Conservation (phyloP, 164 flowering plant species). For the Piper longum region DNA sequence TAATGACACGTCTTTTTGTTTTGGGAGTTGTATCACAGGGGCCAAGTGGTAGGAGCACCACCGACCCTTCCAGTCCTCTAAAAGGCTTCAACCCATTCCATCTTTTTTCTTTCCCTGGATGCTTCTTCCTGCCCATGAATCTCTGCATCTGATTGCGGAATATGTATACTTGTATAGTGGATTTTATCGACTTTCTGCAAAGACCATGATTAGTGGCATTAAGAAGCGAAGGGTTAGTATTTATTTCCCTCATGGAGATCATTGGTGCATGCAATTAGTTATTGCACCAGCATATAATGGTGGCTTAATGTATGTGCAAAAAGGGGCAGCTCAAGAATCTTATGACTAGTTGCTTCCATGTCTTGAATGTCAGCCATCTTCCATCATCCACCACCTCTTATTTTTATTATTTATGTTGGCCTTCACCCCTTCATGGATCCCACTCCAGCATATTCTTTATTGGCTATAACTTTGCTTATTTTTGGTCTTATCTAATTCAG, state of each 20-base stretch:
- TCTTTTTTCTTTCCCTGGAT: conserved; percentile 2
- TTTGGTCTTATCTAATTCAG: too few relatives aligned
- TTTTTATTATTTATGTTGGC: background rate
- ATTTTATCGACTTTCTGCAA: conserved; percentile 11
- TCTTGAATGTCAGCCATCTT: conserved; percentile 1
- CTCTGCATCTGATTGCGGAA: conserved; percentile 3
- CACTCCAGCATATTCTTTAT: conserved; percentile 3
- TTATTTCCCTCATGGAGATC: background rate
- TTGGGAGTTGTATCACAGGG: too few relatives aligned
- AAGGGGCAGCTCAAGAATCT: background rate
- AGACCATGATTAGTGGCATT: conserved; percentile 10
- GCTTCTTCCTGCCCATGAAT: conserved; percentile 1
- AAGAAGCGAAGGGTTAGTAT: conserved; percentile 2
- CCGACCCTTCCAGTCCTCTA: conserved; percentile 4
- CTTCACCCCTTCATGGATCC: conserved; percentile 1
- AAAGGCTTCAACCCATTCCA: background rate
- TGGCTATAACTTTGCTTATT: background rate
- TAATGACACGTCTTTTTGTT: background rate
- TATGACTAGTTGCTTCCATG: background rate
- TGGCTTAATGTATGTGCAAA: conserved; percentile 10
- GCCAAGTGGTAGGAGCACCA: conserved; percentile 12
- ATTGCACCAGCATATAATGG: background rate
- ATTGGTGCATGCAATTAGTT: background rate
- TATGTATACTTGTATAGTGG: conserved; percentile 3
- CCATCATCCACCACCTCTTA: conserved; percentile 1